Percentiles rank a stretch among this genome's conserved stretches.
These are phyloP conservation scores for Solanum boliviense DNA, from an alignment of 257 asterid species.

Conservation along the genomic window DNA sequence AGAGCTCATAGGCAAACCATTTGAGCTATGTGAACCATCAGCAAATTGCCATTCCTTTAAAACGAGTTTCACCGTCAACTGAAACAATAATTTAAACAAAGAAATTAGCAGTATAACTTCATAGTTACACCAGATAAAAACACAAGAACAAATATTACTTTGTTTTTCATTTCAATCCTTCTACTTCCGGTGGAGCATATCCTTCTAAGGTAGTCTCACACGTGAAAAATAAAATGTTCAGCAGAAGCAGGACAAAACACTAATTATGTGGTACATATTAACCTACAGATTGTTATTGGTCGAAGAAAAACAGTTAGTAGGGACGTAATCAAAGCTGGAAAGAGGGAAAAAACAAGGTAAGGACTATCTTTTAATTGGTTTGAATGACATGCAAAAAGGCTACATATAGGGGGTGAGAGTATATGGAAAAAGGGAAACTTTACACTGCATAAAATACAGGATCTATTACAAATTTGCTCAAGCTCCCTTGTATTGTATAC, in stretches of 20 bases:
- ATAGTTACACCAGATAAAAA: neutral
- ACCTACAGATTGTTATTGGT: neutral
- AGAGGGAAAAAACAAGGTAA: neutral
- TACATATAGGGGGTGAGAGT: neutral
- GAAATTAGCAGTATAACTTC: neutral
- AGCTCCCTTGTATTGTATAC: neutral
- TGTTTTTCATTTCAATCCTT: neutral
- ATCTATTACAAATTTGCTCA: neutral
- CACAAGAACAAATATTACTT: neutral
- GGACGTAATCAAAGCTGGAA: neutral
- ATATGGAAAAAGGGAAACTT: neutral
- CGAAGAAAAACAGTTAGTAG: neutral
- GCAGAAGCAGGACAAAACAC: neutral
- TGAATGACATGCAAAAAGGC: neutral
- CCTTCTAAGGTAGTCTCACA: neutral
- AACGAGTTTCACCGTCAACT: constrained; percentile 73
- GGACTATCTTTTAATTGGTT: neutral
- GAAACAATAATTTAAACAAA: constrained; percentile 22
- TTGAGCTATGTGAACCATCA: constrained; percentile 65
- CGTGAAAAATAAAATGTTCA: neutral
- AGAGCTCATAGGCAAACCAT: constrained; percentile 27
- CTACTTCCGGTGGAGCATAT: neutral
- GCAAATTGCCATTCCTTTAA: constrained; percentile 96
- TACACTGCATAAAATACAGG: neutral
- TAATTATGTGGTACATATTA: neutral